Percentiles rank a stretch among this genome's conserved stretches.
Evolutionary conservation across 805 yeast genomes (phyloP).

Genomic region (Saccharomyces kudriavzevii): DNA sequence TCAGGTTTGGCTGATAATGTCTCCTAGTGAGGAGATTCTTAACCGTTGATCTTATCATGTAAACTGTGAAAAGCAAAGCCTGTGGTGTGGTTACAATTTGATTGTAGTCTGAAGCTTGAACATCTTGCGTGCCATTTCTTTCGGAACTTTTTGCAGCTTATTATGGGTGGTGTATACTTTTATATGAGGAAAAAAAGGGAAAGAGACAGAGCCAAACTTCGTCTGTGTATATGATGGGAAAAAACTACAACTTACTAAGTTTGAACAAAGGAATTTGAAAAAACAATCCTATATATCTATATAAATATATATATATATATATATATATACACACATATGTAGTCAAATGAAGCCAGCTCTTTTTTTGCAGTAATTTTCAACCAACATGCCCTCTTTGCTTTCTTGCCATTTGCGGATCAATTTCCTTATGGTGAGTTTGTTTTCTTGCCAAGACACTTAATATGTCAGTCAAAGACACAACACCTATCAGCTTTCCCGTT

Average conservation of each 20-base stretch:
- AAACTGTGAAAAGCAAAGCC: too few species aligned
- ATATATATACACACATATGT: not conserved
- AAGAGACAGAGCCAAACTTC: not conserved
- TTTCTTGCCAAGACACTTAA: conserved; percentile 67
- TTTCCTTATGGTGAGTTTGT: conserved; percentile 52
- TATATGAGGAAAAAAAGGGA: not conserved
- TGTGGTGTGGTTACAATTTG: not conserved
- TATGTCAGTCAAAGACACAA: conserved; percentile 82
- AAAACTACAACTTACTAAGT: not conserved
- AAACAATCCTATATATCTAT: not conserved
- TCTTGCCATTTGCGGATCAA: conserved; percentile 83
- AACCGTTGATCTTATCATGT: not conserved
- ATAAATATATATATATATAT: not conserved
- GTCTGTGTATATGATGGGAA: not conserved
- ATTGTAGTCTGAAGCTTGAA: too few species aligned
- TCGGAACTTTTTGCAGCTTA: not conserved
- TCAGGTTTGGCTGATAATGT: not conserved
- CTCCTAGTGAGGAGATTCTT: not conserved
- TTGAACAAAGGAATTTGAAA: not conserved
- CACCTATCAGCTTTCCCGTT: conserved; percentile 81
- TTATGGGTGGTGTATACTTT: not conserved
- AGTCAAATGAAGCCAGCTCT: not conserved
- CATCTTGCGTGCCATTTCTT: not conserved
- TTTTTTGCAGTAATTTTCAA: not conserved
- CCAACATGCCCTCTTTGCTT: conserved; percentile 65